Evolutionary conservation across 768 basidiomycete genomes (phyloP).

Genomic region (Candolleomyces eurysporus): DNA sequence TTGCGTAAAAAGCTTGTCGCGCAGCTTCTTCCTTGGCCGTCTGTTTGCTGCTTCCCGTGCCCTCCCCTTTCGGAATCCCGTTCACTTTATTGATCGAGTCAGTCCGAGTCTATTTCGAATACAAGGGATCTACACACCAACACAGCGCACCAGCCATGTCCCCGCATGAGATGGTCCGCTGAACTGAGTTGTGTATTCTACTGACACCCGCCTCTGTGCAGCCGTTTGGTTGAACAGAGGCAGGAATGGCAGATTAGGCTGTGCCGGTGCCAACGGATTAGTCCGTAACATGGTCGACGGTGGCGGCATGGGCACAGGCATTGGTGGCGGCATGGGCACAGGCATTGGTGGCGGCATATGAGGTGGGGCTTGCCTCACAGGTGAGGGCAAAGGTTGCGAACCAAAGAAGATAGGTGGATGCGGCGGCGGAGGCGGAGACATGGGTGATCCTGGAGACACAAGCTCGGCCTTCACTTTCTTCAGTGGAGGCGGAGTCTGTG

Average conservation of each 20-base stretch:
- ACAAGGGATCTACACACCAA: constrained; percentile 49
- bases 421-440: constrained; percentile 15
- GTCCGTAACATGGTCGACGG: constrained; percentile 16
- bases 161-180: constrained; percentile 68
- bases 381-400: constrained; percentile 22
- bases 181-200: constrained; percentile 60
- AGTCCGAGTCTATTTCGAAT: background rate
- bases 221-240: constrained; percentile 76
- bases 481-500: constrained; percentile 28
- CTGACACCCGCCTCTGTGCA: constrained; percentile 57
- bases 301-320: background rate
- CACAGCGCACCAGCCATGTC: constrained; percentile 63
- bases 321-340: background rate
- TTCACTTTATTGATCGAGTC: constrained; percentile 47
- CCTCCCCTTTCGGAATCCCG: constrained; percentile 64
- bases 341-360: background rate
- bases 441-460: background rate
- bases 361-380: background rate
- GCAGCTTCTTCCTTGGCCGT: constrained; percentile 78
- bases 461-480: constrained; percentile 44
- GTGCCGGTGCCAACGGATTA: constrained; percentile 66
- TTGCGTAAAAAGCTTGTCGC: constrained; percentile 62
- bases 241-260: constrained; percentile 60
- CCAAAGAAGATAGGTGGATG: constrained; percentile 29
- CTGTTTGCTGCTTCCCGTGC: constrained; percentile 68